Evolutionary conservation across 1,284 basidiomycete species (phyloP).

Genomic region (Ceratobasidium sp.): DNA sequence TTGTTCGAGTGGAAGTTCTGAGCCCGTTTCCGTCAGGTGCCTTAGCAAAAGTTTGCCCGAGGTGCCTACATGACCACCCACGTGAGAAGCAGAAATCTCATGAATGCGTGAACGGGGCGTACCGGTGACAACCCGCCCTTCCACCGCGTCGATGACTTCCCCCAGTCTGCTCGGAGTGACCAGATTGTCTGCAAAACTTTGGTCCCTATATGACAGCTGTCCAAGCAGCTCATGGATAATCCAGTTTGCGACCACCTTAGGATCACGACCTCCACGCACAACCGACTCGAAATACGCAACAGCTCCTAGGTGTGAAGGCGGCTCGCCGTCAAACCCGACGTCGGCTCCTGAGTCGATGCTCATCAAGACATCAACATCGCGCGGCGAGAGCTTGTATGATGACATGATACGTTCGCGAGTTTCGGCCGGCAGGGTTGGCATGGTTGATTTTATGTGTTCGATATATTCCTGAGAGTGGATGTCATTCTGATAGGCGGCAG

Average conservation of each 20-base stretch:
- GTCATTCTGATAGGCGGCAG: not conserved
- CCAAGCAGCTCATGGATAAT: constrained; percentile 83
- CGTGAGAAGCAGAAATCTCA: constrained; percentile 4
- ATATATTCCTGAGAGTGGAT: constrained; percentile 65
- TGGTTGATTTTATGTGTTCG: constrained; percentile 60
- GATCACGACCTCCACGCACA: constrained; percentile 60
- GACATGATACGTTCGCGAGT: constrained; percentile 68
- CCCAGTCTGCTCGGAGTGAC: constrained; percentile 74
- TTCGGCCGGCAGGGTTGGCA: constrained; percentile 84
- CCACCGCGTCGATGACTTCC: constrained; percentile 81
- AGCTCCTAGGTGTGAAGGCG: constrained; percentile 58
- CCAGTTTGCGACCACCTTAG: constrained; percentile 87
- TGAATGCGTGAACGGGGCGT: no score
- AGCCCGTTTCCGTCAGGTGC: constrained; percentile 61
- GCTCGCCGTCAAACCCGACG: constrained; percentile 69
- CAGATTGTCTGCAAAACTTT: constrained; percentile 70
- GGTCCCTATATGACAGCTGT: constrained; percentile 69
- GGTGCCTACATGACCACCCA: constrained; percentile 61
- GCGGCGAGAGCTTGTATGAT: constrained; percentile 66
- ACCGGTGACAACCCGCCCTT: constrained; percentile 75
- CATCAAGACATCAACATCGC: constrained; percentile 81
- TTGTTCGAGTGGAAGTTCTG: constrained; percentile 47
- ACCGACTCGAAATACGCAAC: constrained; percentile 82
- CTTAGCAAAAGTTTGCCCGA: constrained; percentile 76
- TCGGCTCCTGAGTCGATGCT: constrained; percentile 73